Evolutionary conservation across 2,329 filamentous ascomycete species (phyloP), one percentile per base, ranked within the genome.

Genomic region (Stachybotrys chartarum): DNA sequence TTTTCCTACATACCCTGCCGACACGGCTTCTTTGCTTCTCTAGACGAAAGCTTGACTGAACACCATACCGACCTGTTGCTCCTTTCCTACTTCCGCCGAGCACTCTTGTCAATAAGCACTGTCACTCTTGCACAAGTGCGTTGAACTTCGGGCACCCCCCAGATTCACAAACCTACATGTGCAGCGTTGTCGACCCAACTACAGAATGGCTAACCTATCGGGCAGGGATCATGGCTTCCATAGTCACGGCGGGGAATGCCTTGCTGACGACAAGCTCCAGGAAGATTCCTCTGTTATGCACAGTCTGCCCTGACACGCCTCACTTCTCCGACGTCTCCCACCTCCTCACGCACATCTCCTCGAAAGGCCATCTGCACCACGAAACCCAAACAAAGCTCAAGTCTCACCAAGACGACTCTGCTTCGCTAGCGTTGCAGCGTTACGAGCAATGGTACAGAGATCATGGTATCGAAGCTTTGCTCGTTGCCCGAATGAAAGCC

Each of bases 271-370:
- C 63, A 42, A 55, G 57, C 11, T 67, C 58, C 59, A 68, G 62
- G 56, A 63, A 68, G 51, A 86, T 91, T 57, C 84, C 88, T 55
- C 83, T 97, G 51, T 75, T 84, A 62, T 97, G 93, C 82, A 85
- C 80, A 65, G 86, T 96, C 62, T 97, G 93, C 69, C 87, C 88
- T 42, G 90, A 87, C 61, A 81, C 81, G 58, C 90, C 90, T 45
- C 82, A 74, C 32, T 97, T 97, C 73, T 96, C 91, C 55, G 93
- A 97, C 71, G 79, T 91, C 49, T 96, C 92, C 39, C 93, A 97
- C 70, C 78, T 97, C 44, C 82, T 97, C 66, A 97, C 93, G 12
- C 93, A 97, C 68, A 84, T 97, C 59, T 85, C 88, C 57, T 97
- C 92, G 60, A 97, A 97, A 69, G 88, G 88, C n/a, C 93, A 97